Evolutionary conservation across 192 early-diverging fungal genomes (phyloP).

Genomic region (Entomortierella beljakovae): DNA sequence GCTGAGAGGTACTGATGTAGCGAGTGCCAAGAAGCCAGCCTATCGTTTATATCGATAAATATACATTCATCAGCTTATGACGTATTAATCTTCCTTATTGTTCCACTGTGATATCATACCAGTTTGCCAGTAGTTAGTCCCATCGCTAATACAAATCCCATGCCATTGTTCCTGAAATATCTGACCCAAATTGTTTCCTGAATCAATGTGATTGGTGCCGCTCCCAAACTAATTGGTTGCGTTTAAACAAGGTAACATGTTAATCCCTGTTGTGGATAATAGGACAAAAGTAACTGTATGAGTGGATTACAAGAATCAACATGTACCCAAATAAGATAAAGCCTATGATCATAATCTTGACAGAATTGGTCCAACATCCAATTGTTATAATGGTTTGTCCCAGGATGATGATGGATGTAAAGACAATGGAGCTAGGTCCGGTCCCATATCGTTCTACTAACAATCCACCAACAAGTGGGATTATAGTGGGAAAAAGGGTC

Average conservation of each 20-base stretch:
- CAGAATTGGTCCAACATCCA: constrained; percentile 53
- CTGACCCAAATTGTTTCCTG: constrained; percentile 84
- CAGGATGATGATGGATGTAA: constrained; percentile 52
- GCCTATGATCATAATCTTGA: constrained; percentile 56
- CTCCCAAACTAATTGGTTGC: constrained; percentile 78
- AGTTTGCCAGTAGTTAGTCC: constrained; percentile 78
- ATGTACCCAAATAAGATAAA: constrained; percentile 57
- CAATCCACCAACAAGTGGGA: constrained; percentile 57
- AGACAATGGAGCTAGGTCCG: constrained; percentile 57
- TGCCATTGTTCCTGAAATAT: constrained; percentile 77
- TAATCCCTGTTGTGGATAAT: too few relatives aligned
- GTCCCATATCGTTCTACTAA: constrained; percentile 58
- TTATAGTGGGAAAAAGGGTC: constrained; percentile 56
- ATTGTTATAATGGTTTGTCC: constrained; percentile 51
- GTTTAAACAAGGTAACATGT: too few relatives aligned
- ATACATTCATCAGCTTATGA: too few relatives aligned
- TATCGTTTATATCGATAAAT: constrained; percentile 18
- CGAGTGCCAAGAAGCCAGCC: constrained; percentile 77
- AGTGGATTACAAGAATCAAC: not conserved
- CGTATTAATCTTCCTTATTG: too few relatives aligned
- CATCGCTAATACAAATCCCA: constrained; percentile 75
- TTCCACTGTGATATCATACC: constrained; percentile 34
- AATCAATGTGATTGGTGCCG: constrained; percentile 80
- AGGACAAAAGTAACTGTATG: constrained; percentile 56
- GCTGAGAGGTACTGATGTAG: constrained; percentile 71